These are phyloP conservation scores for Monascus ruber DNA, from an alignment of 2,329 filamentous ascomycete genomes.

Conservation along the genomic window DNA sequence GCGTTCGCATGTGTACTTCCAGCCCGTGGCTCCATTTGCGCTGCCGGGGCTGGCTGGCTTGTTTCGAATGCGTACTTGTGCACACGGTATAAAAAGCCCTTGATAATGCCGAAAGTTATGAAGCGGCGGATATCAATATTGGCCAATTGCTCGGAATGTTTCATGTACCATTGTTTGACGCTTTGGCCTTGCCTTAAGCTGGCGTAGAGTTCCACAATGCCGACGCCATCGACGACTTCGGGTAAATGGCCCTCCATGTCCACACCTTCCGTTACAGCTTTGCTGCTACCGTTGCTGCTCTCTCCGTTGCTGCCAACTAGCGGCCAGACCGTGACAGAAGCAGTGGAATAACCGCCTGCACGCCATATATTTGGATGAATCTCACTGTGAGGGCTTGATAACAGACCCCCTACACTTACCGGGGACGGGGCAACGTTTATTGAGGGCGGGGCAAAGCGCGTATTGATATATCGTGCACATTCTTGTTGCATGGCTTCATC, in stretches of 20 bases:
- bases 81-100: slow-evolving; percentile 83
- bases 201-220: slow-evolving; percentile 70
- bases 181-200: slow-evolving; percentile 71
- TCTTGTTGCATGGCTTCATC: slow-evolving; percentile 75
- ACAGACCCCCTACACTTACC: slow-evolving; percentile 1
- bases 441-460: slow-evolving; percentile 29
- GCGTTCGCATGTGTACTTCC: slow-evolving; percentile 1
- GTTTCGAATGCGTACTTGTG: slow-evolving; percentile 71
- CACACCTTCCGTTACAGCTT: slow-evolving; percentile 3
- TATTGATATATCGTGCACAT: slow-evolving; percentile 72
- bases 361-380: slow-evolving; percentile 8
- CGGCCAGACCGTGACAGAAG: slow-evolving; percentile 34
- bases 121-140: slow-evolving; percentile 82
- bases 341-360: slow-evolving; percentile 11
- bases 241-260: slow-evolving; percentile 3
- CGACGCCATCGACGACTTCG: slow-evolving; percentile 30
- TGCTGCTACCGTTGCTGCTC: slow-evolving; percentile 6
- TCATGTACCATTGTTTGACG: slow-evolving; percentile 76
- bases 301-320: slow-evolving; percentile 20
- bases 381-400: slow-evolving; percentile 12
- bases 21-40: slow-evolving; percentile 10
- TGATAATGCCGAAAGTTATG: slow-evolving; percentile 92
- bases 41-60: slow-evolving; percentile 16
- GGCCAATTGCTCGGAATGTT: slow-evolving; percentile 59
- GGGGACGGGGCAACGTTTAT: slow-evolving; percentile 3